Conservation (phyloP, 1,284 basidiomycete genomes). For the Amylostereum areolatum region DNA sequence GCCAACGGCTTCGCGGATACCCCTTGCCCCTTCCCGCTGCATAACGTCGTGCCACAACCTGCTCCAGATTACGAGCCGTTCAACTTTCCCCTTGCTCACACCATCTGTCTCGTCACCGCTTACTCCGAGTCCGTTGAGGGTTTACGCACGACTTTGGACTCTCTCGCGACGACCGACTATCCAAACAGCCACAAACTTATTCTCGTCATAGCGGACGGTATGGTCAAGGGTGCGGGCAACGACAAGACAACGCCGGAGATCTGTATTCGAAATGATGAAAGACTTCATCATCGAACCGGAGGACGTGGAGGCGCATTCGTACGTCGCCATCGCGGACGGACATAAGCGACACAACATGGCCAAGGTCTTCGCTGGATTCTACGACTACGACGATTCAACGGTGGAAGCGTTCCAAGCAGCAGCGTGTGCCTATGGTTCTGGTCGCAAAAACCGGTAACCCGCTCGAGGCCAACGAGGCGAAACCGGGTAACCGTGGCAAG, state of each 20-base stretch:
- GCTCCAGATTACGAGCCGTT: conserved; percentile 90
- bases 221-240: conserved; percentile 96
- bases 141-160: conserved; percentile 94
- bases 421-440: conserved; percentile 91
- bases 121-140: conserved; percentile 98
- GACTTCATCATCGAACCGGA: conserved; percentile 81
- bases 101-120: conserved; percentile 95
- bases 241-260: conserved; percentile 90
- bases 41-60: conserved; percentile 91
- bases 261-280: conserved; percentile 95
- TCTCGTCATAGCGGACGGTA: conserved; percentile 95
- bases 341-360: conserved; percentile 99
- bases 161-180: conserved; percentile 96
- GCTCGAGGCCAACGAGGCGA: conserved; percentile 80
- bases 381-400: conserved; percentile 91
- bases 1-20: conserved; percentile 51
- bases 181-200: conserved; percentile 98
- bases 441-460: conserved; percentile 95
- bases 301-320: conserved; percentile 93
- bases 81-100: conserved; percentile 91
- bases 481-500: conserved; percentile 98
- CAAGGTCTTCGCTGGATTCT: conserved; percentile 97
- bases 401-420: conserved; percentile 93
- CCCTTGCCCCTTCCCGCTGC: conserved; percentile 87
- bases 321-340: conserved; percentile 97